phyloP scores from a whole-genome alignment of 208 protist species.

The Acanthamoeba triangularis region DNA sequence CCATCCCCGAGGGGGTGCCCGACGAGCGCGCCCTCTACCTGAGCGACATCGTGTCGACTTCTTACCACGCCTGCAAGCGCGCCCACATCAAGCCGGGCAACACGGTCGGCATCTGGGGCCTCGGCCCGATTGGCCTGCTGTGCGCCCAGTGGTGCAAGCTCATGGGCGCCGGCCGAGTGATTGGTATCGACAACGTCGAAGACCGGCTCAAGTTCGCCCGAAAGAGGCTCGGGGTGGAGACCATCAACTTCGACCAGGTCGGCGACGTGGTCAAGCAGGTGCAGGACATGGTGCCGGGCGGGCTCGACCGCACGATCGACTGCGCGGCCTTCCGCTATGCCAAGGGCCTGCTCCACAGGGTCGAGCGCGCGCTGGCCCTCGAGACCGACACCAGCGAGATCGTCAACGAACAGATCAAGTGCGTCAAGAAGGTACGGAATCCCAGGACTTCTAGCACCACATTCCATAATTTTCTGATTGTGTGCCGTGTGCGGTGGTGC shows the following conservation, averaged over 20 bases:
- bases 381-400: conserved; percentile 83
- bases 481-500: neutral
- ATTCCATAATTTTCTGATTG: neutral
- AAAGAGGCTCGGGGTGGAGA: conserved; percentile 60
- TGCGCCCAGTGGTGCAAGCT: conserved; percentile 69
- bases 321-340: conserved; percentile 82
- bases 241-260: conserved; percentile 79
- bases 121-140: conserved; percentile 81
- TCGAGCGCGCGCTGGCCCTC: conserved; percentile 78
- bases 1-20: conserved; percentile 72
- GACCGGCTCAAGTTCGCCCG: conserved; percentile 74
- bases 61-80: conserved; percentile 74
- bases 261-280: conserved; percentile 75
- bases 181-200: conserved; percentile 82
- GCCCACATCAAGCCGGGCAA: conserved; percentile 76
- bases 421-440: conserved; percentile 65
- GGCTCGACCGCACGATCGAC: conserved; percentile 81
- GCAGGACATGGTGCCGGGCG: conserved; percentile 66
- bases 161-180: conserved; percentile 74
- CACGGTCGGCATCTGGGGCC: conserved; percentile 80
- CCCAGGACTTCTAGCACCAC: neutral
- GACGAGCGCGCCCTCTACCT: conserved; percentile 81
- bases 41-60: conserved; percentile 80
- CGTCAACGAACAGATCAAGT: conserved; percentile 80
- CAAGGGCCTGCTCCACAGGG: conserved; percentile 73